A percentile compares a stretch with the other conserved stretches of the same genome.
Conservation (phyloP, 1,284 basidiomycete species). For the Prillingera fragicola region DNA sequence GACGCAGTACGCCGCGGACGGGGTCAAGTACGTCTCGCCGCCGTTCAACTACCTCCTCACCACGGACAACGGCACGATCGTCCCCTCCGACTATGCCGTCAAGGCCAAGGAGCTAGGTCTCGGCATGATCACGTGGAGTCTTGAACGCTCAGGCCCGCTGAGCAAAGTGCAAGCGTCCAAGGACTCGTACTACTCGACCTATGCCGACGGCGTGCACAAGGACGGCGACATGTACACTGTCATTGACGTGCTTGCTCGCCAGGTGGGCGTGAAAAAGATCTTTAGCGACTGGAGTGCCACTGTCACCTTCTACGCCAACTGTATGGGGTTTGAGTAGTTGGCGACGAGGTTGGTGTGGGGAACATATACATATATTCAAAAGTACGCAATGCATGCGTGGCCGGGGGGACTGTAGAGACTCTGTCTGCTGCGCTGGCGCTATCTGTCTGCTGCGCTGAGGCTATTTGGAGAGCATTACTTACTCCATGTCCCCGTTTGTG, state of each 20-base stretch:
- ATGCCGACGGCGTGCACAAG: constrained; percentile 5
- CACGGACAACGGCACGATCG: constrained; percentile 10
- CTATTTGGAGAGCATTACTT: too few species aligned
- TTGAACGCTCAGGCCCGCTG: constrained; percentile 17
- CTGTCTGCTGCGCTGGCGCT: too few species aligned
- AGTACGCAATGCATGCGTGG: too few species aligned
- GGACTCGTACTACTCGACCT: constrained; percentile 15
- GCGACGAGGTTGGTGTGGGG: too few species aligned
- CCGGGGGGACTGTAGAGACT: too few species aligned
- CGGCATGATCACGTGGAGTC: constrained; percentile 17
- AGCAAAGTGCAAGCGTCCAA: not conserved
- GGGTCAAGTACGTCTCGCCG: constrained; percentile 15
- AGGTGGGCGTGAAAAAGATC: constrained; percentile 14
- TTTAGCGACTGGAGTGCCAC: constrained; percentile 22
- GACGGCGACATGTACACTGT: constrained; percentile 16
- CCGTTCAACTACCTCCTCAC: constrained; percentile 15
- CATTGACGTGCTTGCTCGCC: constrained; percentile 14
- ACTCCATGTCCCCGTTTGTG: too few species aligned
- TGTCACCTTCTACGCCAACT: constrained; percentile 19
- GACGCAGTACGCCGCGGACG: constrained; percentile 6
- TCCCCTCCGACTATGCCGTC: constrained; percentile 14
- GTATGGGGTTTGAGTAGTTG: constrained; percentile 11
- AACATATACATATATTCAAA: too few species aligned
- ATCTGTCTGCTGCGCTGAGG: too few species aligned
- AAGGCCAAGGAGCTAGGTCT: constrained; percentile 14